Evolutionary conservation across 305 asterid species (phyloP).

Genomic region (Solanum hybrid): DNA sequence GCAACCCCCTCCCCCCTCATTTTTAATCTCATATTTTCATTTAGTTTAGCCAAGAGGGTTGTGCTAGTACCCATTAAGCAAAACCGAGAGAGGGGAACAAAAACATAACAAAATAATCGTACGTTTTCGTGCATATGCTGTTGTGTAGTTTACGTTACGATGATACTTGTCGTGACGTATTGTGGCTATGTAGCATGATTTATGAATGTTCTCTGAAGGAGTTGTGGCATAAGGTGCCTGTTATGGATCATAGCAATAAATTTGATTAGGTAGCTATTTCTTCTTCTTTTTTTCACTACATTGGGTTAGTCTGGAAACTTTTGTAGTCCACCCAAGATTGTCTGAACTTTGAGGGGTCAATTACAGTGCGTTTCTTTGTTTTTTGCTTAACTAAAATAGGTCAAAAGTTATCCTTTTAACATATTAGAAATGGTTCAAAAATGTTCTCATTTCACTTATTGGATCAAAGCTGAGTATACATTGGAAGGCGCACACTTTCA

Average conservation of each 20-base stretch:
- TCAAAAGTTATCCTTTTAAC: neutral
- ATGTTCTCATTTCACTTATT: neutral
- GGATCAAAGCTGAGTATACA: neutral
- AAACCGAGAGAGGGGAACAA: neutral
- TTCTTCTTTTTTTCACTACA: neutral
- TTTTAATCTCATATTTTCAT: neutral
- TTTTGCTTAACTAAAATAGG: neutral
- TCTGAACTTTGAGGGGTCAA: neutral
- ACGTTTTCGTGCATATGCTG: neutral
- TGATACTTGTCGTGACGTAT: neutral
- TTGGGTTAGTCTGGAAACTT: neutral
- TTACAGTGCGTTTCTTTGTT: neutral
- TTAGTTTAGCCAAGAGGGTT: neutral
- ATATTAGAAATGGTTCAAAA: neutral
- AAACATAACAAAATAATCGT: neutral
- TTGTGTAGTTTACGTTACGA: neutral
- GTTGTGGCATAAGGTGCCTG: neutral
- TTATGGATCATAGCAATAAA: neutral
- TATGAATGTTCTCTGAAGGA: neutral
- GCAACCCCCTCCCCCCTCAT: neutral
- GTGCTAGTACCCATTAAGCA: neutral
- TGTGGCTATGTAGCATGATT: neutral
- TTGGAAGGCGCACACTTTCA: neutral
- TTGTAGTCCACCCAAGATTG: neutral
- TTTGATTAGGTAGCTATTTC: neutral